Percentiles rank a stretch among this genome's conserved stretches.
These are phyloP conservation scores for Calcarisporium arbuscula DNA, from an alignment of 2,329 filamentous ascomycete genomes.

Conservation along the genomic window DNA sequence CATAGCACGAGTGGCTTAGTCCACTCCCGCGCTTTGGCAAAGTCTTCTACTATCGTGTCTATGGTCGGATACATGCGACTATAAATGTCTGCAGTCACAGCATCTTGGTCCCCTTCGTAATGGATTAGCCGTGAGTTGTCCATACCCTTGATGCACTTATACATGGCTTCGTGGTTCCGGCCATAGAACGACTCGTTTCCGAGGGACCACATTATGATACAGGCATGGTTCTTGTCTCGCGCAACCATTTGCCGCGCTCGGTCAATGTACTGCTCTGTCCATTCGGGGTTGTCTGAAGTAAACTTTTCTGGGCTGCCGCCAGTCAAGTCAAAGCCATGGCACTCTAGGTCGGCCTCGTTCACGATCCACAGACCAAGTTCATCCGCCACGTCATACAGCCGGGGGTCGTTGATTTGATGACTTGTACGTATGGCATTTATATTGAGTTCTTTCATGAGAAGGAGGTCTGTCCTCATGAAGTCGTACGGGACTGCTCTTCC, in stretches of 20 bases:
- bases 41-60: slow-evolving; percentile 33
- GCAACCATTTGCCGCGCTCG: slow-evolving; percentile 58
- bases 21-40: slow-evolving; percentile 35
- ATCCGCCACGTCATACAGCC: slow-evolving; percentile 55
- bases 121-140: slow-evolving; percentile 56
- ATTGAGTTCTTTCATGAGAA: slow-evolving; percentile 62
- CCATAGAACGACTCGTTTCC: slow-evolving; percentile 70
- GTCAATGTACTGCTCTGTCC: slow-evolving; percentile 61
- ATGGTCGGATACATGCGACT: slow-evolving; percentile 59
- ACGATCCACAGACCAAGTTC: slow-evolving; percentile 60
- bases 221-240: slow-evolving; percentile 54
- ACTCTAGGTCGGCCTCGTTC: slow-evolving; percentile 50
- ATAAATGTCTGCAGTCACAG: slow-evolving; percentile 55
- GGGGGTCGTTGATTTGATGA: slow-evolving; percentile 58
- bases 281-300: slow-evolving; percentile 54
- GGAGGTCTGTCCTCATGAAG: slow-evolving; percentile 54
- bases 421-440: slow-evolving; percentile 65
- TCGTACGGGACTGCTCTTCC: slow-evolving; percentile 57
- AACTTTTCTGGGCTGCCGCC: slow-evolving; percentile 31
- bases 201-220: slow-evolving; percentile 64
- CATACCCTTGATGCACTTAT: slow-evolving; percentile 50
- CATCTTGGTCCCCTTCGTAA: slow-evolving; percentile 57
- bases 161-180: slow-evolving; percentile 61
- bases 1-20: slow-evolving; percentile 52
- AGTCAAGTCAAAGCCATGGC: slow-evolving; percentile 42